Conservation (phyloP, 768 basidiomycete species). For the Coprinopsis marcescibilis region DNA sequence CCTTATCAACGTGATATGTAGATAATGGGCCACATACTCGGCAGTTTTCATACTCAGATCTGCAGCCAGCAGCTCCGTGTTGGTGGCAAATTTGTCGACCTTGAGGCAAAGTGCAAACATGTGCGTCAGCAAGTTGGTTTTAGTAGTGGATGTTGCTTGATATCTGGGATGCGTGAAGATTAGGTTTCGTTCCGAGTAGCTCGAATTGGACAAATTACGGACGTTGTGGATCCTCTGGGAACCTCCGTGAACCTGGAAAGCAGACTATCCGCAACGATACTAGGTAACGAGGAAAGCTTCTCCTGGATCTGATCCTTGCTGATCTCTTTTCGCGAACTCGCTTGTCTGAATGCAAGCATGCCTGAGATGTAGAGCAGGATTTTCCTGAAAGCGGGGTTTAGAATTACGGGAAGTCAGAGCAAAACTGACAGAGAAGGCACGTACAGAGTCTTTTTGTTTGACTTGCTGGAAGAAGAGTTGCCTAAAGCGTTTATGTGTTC, state of each 20-base stretch:
- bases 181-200: conserved; percentile 2
- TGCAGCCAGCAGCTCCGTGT: conserved; percentile 59
- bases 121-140: conserved; percentile 69
- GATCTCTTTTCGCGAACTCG: conserved; percentile 31
- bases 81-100: conserved; percentile 71
- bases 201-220: conserved; percentile 17
- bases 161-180: conserved; percentile 26
- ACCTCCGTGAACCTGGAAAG: conserved; percentile 77
- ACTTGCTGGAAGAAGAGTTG: conserved; percentile 42
- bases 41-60: conserved; percentile 63
- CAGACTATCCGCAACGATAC: conserved; percentile 65
- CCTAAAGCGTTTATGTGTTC: conserved; percentile 45
- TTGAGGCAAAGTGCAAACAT: conserved; percentile 78
- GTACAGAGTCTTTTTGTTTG: conserved; percentile 55
- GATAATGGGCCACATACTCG: conserved; percentile 45
- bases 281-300: conserved; percentile 53
- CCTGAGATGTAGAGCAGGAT: conserved; percentile 74
- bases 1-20: conserved; percentile 3
- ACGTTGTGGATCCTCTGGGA: conserved; percentile 62
- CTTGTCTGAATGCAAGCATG: conserved; percentile 67
- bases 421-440: conserved; percentile 19
- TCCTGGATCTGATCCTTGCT: conserved; percentile 50
- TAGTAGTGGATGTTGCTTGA: conserved; percentile 59
- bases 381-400: conserved; percentile 41
- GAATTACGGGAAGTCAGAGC: conserved; percentile 1